Conservation (phyloP, 257 asterid genomes). For the Gardenia jasminoides region DNA sequence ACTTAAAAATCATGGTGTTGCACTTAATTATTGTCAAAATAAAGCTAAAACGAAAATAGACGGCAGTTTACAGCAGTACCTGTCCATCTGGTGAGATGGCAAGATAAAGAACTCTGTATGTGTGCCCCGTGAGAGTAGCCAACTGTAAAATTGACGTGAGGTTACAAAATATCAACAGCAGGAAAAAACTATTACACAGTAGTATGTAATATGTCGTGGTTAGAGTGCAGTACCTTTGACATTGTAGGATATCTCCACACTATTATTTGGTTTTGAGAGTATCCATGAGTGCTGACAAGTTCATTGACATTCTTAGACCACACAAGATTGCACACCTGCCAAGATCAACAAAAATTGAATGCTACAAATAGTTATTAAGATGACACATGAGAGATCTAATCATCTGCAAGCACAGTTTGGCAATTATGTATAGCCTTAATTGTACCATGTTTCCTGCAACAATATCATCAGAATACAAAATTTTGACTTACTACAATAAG, state of each 20-base stretch:
- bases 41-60: not conserved
- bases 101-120: slow-evolving; percentile 86
- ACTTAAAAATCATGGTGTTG: not conserved
- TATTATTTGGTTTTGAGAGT: slow-evolving; percentile 89
- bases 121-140: slow-evolving; percentile 93
- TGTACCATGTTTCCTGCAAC: not conserved
- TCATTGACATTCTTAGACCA: slow-evolving; percentile 99
- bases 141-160: slow-evolving; percentile 50
- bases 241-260: slow-evolving; percentile 94
- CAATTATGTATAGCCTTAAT: not conserved
- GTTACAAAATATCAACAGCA: not conserved
- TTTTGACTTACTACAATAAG: not conserved
- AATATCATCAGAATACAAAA: not conserved
- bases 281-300: slow-evolving; percentile 96
- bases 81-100: slow-evolving; percentile 99
- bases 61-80: slow-evolving; percentile 34
- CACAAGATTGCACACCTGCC: slow-evolving; percentile 95
- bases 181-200: not conserved
- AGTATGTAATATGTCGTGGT: not conserved
- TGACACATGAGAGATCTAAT: not conserved
- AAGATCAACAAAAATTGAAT: not conserved
- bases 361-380: not conserved
- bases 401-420: not conserved
- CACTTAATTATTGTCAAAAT: not conserved
- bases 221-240: slow-evolving; percentile 64